Conservation (phyloP, 495 filamentous ascomycete genomes). For the Venustampulla echinocandica region DNA sequence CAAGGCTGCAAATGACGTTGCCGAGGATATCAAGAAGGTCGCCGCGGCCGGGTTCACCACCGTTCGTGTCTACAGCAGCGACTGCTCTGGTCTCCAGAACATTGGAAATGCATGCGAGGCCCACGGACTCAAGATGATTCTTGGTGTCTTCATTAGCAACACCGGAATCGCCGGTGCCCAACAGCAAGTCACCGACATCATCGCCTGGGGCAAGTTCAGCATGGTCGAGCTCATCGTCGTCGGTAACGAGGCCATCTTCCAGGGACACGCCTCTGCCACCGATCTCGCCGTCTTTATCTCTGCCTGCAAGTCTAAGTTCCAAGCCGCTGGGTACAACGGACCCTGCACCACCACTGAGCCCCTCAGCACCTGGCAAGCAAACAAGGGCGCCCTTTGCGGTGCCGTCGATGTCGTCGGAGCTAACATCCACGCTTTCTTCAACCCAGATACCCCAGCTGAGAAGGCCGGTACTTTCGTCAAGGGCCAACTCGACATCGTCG, state of each 20-base stretch:
- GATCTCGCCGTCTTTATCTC: slow-evolving; percentile 63
- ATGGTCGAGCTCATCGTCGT: slow-evolving; percentile 71
- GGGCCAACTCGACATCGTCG: slow-evolving; percentile 55
- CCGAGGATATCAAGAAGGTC: slow-evolving; percentile 59
- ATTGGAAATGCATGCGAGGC: slow-evolving; percentile 55
- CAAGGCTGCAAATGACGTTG: slow-evolving; percentile 55
- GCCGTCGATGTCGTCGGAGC: slow-evolving; percentile 68
- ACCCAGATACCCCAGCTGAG: slow-evolving; percentile 48
- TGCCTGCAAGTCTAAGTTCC: slow-evolving; percentile 39
- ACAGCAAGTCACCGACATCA: slow-evolving; percentile 64
- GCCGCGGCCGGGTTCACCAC: slow-evolving; percentile 64
- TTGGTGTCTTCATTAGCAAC: slow-evolving; percentile 74
- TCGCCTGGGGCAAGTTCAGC: slow-evolving; percentile 64
- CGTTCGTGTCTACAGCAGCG: slow-evolving; percentile 85
- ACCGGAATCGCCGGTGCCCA: slow-evolving; percentile 46
- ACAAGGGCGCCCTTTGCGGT: slow-evolving; percentile 53
- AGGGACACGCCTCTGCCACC: slow-evolving; percentile 49
- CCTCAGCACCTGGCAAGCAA: slow-evolving; percentile 55
- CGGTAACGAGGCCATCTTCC: slow-evolving; percentile 84
- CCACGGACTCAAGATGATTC: slow-evolving; percentile 65
- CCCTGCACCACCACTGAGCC: slow-evolving; percentile 81
- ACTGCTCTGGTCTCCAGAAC: slow-evolving; percentile 72
- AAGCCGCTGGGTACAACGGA: slow-evolving; percentile 58
- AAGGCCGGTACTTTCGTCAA: slow-evolving; percentile 67
- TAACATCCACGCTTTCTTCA: slow-evolving; percentile 95